Conservation (phyloP, 306 rosid species). For the Lathyrus tuberosus region DNA sequence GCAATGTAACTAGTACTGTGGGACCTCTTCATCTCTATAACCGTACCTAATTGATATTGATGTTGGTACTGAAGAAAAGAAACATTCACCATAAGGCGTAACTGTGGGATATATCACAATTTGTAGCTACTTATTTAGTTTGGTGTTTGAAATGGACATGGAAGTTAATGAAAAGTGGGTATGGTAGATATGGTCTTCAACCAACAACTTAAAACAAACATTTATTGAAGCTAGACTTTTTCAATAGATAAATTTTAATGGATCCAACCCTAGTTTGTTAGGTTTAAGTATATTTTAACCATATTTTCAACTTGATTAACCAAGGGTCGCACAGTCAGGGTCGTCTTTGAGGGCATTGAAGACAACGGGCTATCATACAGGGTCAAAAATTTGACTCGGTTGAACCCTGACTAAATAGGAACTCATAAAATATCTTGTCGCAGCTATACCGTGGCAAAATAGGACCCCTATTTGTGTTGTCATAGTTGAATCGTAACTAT, state of each 20-base stretch:
- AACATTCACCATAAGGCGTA: constrained; percentile 33
- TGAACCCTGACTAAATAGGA: too few relatives aligned
- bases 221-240: not conserved
- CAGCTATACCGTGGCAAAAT: too few relatives aligned
- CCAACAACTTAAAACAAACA: constrained; percentile 18
- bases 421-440: too few relatives aligned
- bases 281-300: too few relatives aligned
- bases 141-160: constrained; percentile 22
- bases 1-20: constrained; percentile 24
- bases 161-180: constrained; percentile 1
- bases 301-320: too few relatives aligned
- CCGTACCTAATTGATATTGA: constrained; percentile 5
- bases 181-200: constrained; percentile 23
- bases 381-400: too few relatives aligned
- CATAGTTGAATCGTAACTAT: too few relatives aligned
- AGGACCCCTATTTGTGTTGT: too few relatives aligned
- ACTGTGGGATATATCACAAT: constrained; percentile 15
- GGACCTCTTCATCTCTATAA: constrained; percentile 20
- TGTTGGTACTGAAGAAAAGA: not conserved
- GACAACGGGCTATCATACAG: too few relatives aligned
- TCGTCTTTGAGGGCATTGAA: too few relatives aligned
- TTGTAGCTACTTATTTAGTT: constrained; percentile 28
- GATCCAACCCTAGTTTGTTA: not conserved
- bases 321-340: too few relatives aligned
- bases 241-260: not conserved